These are phyloP conservation scores for Metschnikowia kofuensis DNA, from an alignment of 805 yeast species.

Conservation along the genomic window DNA sequence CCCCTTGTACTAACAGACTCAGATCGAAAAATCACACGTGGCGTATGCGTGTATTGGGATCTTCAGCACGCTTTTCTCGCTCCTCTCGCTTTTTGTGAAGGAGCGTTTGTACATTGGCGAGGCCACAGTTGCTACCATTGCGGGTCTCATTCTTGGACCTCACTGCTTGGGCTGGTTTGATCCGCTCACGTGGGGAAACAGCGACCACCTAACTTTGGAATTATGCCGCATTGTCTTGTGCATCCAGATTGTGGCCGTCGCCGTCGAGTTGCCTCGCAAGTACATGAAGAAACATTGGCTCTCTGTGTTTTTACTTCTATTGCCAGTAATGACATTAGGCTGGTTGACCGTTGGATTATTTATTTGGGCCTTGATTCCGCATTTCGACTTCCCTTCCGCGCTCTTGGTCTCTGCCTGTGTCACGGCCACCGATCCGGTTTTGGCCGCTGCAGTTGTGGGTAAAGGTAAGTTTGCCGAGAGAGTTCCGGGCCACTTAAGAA, in stretches of 20 bases:
- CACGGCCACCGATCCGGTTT: slow-evolving; percentile 93
- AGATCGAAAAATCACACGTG: slow-evolving; percentile 66
- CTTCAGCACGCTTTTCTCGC: slow-evolving; percentile 75
- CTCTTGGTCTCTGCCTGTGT: slow-evolving; percentile 80
- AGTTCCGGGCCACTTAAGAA: slow-evolving; percentile 90
- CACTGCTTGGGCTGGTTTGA: slow-evolving; percentile 79
- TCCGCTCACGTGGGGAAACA: slow-evolving; percentile 82
- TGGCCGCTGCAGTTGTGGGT: slow-evolving; percentile 94
- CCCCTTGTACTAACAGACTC: slow-evolving; percentile 8
- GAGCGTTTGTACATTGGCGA: slow-evolving; percentile 86
- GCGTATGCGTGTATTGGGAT: slow-evolving; percentile 88
- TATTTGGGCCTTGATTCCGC: slow-evolving; percentile 74
- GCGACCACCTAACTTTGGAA: slow-evolving; percentile 79
- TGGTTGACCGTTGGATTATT: slow-evolving; percentile 83
- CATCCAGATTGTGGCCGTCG: slow-evolving; percentile 89
- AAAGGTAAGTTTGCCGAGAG: slow-evolving; percentile 88
- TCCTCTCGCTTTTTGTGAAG: slow-evolving; percentile 77
- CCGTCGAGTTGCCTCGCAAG: slow-evolving; percentile 87
- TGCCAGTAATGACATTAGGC: slow-evolving; percentile 88
- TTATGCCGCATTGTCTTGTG: slow-evolving; percentile 78
- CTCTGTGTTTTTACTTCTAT: slow-evolving; percentile 67
- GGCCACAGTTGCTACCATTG: slow-evolving; percentile 82
- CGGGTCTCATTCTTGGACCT: slow-evolving; percentile 87
- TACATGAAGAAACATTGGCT: slow-evolving; percentile 84
- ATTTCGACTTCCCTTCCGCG: slow-evolving; percentile 66